Evolutionary conservation across 2,329 filamentous ascomycete genomes (phyloP), one percentile per base, ranked within the genome.

Genomic region (Penicillium carneum): DNA sequence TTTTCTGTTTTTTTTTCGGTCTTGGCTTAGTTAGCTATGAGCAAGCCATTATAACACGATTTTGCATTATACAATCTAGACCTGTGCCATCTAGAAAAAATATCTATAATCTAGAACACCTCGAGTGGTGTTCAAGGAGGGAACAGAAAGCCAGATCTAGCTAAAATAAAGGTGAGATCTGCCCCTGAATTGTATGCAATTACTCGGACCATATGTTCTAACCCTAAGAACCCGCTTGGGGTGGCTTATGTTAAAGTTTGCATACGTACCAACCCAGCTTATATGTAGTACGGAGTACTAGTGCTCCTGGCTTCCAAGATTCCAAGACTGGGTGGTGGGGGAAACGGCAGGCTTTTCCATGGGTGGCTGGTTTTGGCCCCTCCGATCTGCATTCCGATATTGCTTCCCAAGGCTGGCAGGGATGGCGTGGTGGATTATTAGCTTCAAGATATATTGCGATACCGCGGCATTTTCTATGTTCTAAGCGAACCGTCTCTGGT

Each of bases 401-500:
- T 46, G 31, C 10, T 36, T 9, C 23, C 12, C 47, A 36, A 14
- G n/a, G 3, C 46, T 26, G 23, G 10, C 8, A 36, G 2, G 18
- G 2, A n/a, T 18, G 5, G 29, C 6, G 26, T 12, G 6, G 6
- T 45, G 14, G n/a, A 26, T 54, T 36, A 26, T 54, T 36, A 46
- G 39, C 38, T 34, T 20, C 20, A 36, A n/a, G 31, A 6, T 11
- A 50, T 26, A 50, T 38, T 50, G 33, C 14, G 1, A 34, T 34
- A 23, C 11, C 16, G 47, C 36, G 47, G 47, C 2, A 12, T 26
- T 10, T 23, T 36, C 47, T 7, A 36, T 36, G 4, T 26, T 34
- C 7, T 53, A 53, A 53, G 50, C 50, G 14, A 45, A 45, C 7
- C 26, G 1, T 18, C 39, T 29, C 51, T 49, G 47, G 23, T 8